phyloP scores from a whole-genome alignment of 2,329 filamentous ascomycete species.

The Falciphora oryzae region DNA sequence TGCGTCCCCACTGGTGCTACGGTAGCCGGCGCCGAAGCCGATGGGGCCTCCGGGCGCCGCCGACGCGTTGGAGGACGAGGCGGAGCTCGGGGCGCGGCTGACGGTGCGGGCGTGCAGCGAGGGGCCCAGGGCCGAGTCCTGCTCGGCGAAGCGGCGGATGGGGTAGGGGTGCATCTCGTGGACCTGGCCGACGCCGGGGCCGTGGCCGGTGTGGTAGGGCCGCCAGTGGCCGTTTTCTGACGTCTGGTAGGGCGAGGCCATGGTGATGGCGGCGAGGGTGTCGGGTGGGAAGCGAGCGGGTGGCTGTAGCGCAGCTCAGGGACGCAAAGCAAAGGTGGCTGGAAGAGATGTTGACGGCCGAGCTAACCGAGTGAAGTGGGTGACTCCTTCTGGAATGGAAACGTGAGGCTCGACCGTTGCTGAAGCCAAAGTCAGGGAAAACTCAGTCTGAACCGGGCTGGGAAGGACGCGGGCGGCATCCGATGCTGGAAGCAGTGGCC shows the following conservation, averaged over 20 bases:
- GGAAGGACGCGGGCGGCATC: too few relatives aligned
- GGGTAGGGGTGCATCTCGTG: conserved; percentile 10
- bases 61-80: conserved; percentile 1
- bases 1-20: not conserved
- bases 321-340: not conserved
- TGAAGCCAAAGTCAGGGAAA: not conserved
- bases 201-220: conserved; percentile 3
- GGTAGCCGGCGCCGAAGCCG: not conserved
- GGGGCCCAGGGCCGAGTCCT: not conserved
- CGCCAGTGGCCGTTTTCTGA: conserved; percentile 6
- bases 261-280: not conserved
- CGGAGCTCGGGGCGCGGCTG: conserved; percentile 3
- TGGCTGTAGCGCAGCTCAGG: too few relatives aligned
- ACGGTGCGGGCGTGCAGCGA: not conserved
- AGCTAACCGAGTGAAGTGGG: too few relatives aligned
- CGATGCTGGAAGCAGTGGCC: too few relatives aligned
- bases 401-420: not conserved
- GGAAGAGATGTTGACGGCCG: not conserved
- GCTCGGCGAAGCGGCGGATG: conserved; percentile 6
- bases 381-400: not conserved
- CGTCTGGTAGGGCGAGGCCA: not conserved
- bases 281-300: not conserved
- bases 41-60: not conserved
- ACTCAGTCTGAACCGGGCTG: not conserved
- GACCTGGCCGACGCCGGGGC: conserved; percentile 3